These are phyloP conservation scores for Colletotrichum cereale DNA, from an alignment of 2,329 filamentous ascomycete species.

Conservation along the genomic window DNA sequence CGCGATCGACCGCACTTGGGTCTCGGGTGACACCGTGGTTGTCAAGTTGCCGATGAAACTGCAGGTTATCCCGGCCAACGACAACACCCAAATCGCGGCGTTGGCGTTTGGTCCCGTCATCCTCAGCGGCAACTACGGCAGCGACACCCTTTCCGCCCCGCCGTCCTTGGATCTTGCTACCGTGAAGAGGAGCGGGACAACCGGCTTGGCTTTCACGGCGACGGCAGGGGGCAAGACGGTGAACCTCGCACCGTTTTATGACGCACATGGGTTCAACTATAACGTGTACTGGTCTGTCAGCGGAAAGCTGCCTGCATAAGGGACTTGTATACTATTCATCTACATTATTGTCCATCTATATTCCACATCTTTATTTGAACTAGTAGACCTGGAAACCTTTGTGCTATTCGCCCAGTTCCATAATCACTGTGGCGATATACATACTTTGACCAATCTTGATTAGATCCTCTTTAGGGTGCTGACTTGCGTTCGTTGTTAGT, in stretches of 20 bases:
- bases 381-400: neutral
- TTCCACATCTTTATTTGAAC: neutral
- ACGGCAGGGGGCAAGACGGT: slow-evolving; percentile 49
- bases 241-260: slow-evolving; percentile 54
- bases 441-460: too few species aligned
- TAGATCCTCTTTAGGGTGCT: too few species aligned
- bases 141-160: slow-evolving; percentile 41
- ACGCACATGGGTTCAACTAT: slow-evolving; percentile 57
- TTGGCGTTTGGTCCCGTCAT: slow-evolving; percentile 61
- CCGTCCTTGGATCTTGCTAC: slow-evolving; percentile 49
- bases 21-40: slow-evolving; percentile 55
- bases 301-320: slow-evolving; percentile 20
- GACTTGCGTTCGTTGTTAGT: too few species aligned
- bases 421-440: too few species aligned
- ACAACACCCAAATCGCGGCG: slow-evolving; percentile 57
- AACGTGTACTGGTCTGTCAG: slow-evolving; percentile 54
- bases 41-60: slow-evolving; percentile 61
- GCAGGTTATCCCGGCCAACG: slow-evolving; percentile 59
- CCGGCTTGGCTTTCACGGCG: slow-evolving; percentile 49
- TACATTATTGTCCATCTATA: too few species aligned
- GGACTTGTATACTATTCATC: neutral
- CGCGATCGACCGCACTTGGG: slow-evolving; percentile 56
- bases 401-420: too few species aligned
- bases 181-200: slow-evolving; percentile 43
- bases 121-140: slow-evolving; percentile 60